These are phyloP conservation scores for Huntiella savannae DNA, from an alignment of 2,329 filamentous ascomycete genomes.

Conservation along the genomic window DNA sequence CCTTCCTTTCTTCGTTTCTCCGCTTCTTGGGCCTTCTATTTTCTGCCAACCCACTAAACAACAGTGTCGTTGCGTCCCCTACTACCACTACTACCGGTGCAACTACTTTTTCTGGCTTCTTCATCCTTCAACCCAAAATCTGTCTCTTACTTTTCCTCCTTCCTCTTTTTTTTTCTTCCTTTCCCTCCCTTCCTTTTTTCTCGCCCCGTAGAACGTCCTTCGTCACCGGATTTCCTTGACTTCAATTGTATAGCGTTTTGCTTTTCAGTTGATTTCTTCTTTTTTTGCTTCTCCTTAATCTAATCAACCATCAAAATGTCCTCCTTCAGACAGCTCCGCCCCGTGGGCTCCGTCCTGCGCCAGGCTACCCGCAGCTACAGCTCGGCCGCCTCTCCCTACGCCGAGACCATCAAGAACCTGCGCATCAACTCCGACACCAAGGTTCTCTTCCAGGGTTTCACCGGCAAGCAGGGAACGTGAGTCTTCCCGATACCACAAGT, in stretches of 20 bases:
- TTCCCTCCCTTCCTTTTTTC: conserved; percentile 1
- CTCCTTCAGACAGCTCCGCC: conserved; percentile 53
- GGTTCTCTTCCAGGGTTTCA: conserved; percentile 94
- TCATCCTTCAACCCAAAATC: conserved; percentile 2
- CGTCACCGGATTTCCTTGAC: conserved; percentile 2
- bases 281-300: conserved; percentile 7
- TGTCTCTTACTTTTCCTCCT: conserved; percentile 3
- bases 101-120: conserved; percentile 4
- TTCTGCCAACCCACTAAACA: too few relatives aligned
- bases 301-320: conserved; percentile 44
- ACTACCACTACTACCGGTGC: background rate
- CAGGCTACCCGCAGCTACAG: conserved; percentile 55
- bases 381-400: conserved; percentile 49
- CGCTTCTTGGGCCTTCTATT: conserved; percentile 4
- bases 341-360: conserved; percentile 50
- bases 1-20: conserved; percentile 8
- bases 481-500: conserved; percentile 19
- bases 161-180: conserved; percentile 3
- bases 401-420: conserved; percentile 63
- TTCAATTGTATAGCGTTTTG: conserved; percentile 8
- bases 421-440: conserved; percentile 86
- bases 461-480: conserved; percentile 87
- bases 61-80: background rate
- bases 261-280: conserved; percentile 10
- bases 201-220: background rate